Evolutionary conservation across 192 early-diverging fungal species (phyloP), one percentile per base, ranked within the genome.

Genomic region (Linnemannia zychae): DNA sequence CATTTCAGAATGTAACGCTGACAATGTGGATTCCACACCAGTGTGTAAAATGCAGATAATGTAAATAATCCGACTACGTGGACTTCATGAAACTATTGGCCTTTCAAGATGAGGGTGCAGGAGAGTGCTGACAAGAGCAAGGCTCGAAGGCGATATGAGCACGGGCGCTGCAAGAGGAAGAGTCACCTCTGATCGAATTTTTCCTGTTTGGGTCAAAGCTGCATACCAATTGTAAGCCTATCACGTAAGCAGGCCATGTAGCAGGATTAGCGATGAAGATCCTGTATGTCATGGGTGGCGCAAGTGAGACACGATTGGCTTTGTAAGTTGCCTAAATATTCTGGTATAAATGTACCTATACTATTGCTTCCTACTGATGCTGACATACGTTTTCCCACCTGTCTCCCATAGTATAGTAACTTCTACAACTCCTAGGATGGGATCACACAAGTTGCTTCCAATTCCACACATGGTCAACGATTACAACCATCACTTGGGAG

Each of bases 401-500:
- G 18, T 67, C 22, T 46, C n/a, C 49, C 38, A 63, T 40, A 74
- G 53, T 20, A n/a, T n/a, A n/a, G n/a, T n/a, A n/a, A 74, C 53
- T 22, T 50, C 72, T 12, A 74, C 72, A 2, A 63, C 57, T 16
- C 12, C 72, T 20, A 74, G 52, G 20, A 57, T 36, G 16, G 72
- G 72, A 18, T 57, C 50, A 16, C 13, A n/a, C 17, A 84, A 84
- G 22, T 11, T 31, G 22, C 69, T 81, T 4, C 37, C 66, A 37
- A 84, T 84, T 48, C 75, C 75, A 7, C 78, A 68, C 36, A n/a
- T 78, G 20, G 67, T 84, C 22, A 75, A 77, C 57, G 75, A 84
- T 36, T 84, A 78, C 60, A 84, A 83, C 34, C 4, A 48, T 49
- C 22, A 72, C 57, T 78, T 84, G 75, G 33, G 66, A 60, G 69